Base-by-base conservation (phyloP, 768 basidiomycete genomes). In the Cytidiella melzeri region DNA sequence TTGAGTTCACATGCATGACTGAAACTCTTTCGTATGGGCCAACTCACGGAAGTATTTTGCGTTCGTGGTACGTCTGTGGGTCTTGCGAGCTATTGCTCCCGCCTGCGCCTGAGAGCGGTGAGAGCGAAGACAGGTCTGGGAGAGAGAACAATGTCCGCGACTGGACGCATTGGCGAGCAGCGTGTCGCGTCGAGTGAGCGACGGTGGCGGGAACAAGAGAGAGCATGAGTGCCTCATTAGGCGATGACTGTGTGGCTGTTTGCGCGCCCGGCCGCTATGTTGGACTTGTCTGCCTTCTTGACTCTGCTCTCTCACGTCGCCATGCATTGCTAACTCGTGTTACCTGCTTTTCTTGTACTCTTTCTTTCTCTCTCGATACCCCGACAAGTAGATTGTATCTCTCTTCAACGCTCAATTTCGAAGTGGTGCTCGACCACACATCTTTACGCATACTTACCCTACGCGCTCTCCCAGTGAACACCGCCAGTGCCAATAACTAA, bases 1-100 rank as follows among this genome's bases (percentile, higher is more conserved):
- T 43, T 52, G 41, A 52, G 53, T 11, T 44, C 12, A 24, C 50
- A 48, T 41, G 41, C 41, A 48, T 15, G 47, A 47, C 50, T 21
- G 20, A n/a, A 44, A 53, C 42, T 30, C 39, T 27, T 51, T 25
- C 40, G n/a, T n/a, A 20, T n/a, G 30, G 43, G n/a, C 10, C 5
- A 41, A 76, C 90, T 63, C 65, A 96, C 92, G 90, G 92, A 54
- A 97, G 74, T 54, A 93, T 76, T 72, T 88, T 94, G 54, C 79
- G 76, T 61, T 95, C 92, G 59, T 82, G 81, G 60, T 90, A 94
- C 11, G 70, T 77, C 59, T 89, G 85, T 9, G 70, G 58, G 49
- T 75, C 73, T 4, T 51, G 44, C 19, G 47, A 60, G 51, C 54
- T 65, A 15, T 34, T 34, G 15, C 15, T 34, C 15, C 57, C 59